These are phyloP conservation scores for Beauveria pseudobassiana DNA, from an alignment of 2,329 filamentous ascomycete species.

Conservation along the genomic window DNA sequence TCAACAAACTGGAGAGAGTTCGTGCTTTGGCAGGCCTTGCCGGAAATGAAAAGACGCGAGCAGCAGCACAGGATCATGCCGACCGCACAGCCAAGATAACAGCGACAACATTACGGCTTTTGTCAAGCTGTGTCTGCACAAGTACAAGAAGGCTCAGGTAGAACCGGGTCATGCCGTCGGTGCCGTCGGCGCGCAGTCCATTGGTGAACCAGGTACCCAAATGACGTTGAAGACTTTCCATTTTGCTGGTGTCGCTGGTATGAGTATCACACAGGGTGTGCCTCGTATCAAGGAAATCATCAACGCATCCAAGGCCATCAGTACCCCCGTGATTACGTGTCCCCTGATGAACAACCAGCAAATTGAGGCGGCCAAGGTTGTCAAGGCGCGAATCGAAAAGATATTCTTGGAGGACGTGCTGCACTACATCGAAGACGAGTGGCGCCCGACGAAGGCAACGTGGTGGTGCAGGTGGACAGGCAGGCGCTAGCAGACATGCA, in stretches of 20 bases:
- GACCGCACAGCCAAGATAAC: slow-evolving; percentile 83
- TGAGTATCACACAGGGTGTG: slow-evolving; percentile 99
- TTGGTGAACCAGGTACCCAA: slow-evolving; percentile 95
- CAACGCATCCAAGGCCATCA: slow-evolving; percentile 91
- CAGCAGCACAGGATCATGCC: slow-evolving; percentile 34
- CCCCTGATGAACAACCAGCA: slow-evolving; percentile 68
- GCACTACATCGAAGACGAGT: slow-evolving; percentile 77
- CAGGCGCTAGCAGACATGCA: slow-evolving; percentile 73
- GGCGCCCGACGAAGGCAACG: slow-evolving; percentile 68
- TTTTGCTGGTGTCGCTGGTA: slow-evolving; percentile 98
- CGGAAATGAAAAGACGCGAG: slow-evolving; percentile 16
- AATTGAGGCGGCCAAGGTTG: slow-evolving; percentile 75
- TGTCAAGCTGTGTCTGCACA: slow-evolving; percentile 73
- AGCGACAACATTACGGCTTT: slow-evolving; percentile 60
- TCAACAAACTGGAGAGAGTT: slow-evolving; percentile 50
- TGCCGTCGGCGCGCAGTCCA: slow-evolving; percentile 93
- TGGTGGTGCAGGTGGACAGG: slow-evolving; percentile 76
- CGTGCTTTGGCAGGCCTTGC: slow-evolving; percentile 46
- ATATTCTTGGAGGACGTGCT: slow-evolving; percentile 80
- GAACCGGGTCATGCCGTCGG: slow-evolving; percentile 95
- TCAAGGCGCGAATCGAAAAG: slow-evolving; percentile 92
- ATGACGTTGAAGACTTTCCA: slow-evolving; percentile 99
- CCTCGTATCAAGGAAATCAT: slow-evolving; percentile 99
- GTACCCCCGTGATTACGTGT: slow-evolving; percentile 88
- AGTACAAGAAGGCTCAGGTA: slow-evolving; percentile 85